phyloP scores from a whole-genome alignment of 805 yeast genomes.

The Yarrowia yakushimensis region DNA sequence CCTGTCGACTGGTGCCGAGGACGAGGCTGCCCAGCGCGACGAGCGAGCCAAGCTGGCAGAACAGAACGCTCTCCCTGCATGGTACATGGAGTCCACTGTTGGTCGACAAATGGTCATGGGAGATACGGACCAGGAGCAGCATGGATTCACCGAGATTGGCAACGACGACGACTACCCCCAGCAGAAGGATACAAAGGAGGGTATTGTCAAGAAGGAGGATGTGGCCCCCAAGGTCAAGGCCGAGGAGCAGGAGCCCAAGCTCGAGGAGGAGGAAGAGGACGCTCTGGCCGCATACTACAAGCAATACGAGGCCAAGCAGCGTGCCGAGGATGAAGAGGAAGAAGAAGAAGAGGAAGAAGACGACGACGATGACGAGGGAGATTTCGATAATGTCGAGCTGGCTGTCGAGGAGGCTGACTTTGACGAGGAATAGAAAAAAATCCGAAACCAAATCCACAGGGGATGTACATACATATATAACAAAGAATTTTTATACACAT shows the following conservation, averaged over 20 bases:
- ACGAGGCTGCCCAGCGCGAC: constrained; percentile 61
- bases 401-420: constrained; percentile 36
- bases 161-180: constrained; percentile 4
- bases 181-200: constrained; percentile 51
- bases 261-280: constrained; percentile 46
- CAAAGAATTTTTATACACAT: not conserved
- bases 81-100: constrained; percentile 92
- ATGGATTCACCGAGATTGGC: constrained; percentile 19
- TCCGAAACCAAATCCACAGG: not conserved
- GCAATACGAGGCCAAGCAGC: constrained; percentile 66
- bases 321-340: constrained; percentile 53
- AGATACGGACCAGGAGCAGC: constrained; percentile 15
- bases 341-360: constrained; percentile 43
- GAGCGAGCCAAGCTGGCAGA: constrained; percentile 67
- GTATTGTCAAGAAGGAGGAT: constrained; percentile 41
- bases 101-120: constrained; percentile 50
- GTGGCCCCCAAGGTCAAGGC: constrained; percentile 30
- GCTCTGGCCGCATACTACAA: constrained; percentile 75
- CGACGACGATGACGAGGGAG: constrained; percentile 51
- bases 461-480: not conserved
- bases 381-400: constrained; percentile 35
- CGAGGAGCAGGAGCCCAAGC: constrained; percentile 28
- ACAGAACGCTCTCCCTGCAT: constrained; percentile 93
- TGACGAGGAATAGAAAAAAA: constrained; percentile 34
- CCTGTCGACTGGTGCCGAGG: constrained; percentile 82